Conservation (phyloP, 495 filamentous ascomycete genomes). For the Penicillium canariense region DNA sequence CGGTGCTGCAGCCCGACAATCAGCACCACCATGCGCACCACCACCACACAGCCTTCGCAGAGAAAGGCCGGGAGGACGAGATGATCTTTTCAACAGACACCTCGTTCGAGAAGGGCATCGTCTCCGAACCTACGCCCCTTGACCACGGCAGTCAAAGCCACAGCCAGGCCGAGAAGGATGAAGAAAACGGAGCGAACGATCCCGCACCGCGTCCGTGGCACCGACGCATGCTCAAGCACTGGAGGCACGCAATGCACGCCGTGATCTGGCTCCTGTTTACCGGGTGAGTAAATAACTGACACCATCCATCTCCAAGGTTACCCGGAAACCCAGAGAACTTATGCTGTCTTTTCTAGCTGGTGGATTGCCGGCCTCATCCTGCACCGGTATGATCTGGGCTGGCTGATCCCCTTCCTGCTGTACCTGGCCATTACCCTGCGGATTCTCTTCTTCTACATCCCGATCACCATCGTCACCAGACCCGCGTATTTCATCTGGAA, state of each 20-base stretch:
- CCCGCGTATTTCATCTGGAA: conserved; percentile 68
- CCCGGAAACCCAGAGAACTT: conserved; percentile 5
- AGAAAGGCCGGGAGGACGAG: conserved; percentile 45
- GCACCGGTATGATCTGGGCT: conserved; percentile 70
- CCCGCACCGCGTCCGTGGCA: conserved; percentile 25
- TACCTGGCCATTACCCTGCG: conserved; percentile 74
- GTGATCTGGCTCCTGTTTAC: conserved; percentile 58
- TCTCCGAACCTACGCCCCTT: conserved; percentile 41
- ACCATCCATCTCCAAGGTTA: neutral
- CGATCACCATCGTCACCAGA: conserved; percentile 59
- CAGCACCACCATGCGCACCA: conserved; percentile 54
- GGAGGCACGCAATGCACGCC: conserved; percentile 45
- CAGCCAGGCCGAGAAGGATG: conserved; percentile 33
- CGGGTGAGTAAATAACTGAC: conserved; percentile 44
- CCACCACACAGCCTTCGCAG: conserved; percentile 47
- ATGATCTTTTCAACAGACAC: conserved; percentile 47
- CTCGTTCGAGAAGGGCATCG: conserved; percentile 41
- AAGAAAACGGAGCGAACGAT: conserved; percentile 25
- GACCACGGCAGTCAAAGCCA: conserved; percentile 39
- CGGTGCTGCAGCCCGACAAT: conserved; percentile 18
- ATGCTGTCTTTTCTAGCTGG: conserved; percentile 56
- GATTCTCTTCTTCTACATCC: conserved; percentile 69
- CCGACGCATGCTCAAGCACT: conserved; percentile 27
- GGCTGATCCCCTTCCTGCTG: conserved; percentile 81
- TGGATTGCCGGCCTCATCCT: conserved; percentile 80